Evolutionary conservation across 2,329 filamentous ascomycete species (phyloP).

Genomic region (Drechslera avenae): DNA sequence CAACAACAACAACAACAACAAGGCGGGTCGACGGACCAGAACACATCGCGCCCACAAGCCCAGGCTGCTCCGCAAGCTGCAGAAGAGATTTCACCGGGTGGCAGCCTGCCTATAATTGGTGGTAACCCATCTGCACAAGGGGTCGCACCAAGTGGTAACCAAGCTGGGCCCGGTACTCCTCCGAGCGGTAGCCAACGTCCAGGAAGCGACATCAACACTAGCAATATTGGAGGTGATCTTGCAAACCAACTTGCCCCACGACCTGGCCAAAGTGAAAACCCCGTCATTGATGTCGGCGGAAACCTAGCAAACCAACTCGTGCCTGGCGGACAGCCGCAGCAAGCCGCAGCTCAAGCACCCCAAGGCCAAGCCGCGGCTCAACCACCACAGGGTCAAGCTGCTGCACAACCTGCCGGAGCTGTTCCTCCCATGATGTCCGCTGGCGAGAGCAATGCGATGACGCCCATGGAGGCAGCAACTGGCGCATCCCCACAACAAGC

Average conservation of each 20-base stretch:
- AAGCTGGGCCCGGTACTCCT: background rate
- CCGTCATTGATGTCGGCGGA: constrained; percentile 7
- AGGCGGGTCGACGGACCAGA: constrained; percentile 14
- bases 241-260: constrained; percentile 7
- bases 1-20: no score
- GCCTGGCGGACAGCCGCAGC: constrained; percentile 9
- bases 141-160: no score
- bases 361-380: constrained; percentile 5
- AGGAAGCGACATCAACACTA: constrained; percentile 10
- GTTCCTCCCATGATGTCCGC: constrained; percentile 13
- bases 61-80: constrained; percentile 3
- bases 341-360: constrained; percentile 9
- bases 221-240: constrained; percentile 2
- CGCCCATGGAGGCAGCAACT: constrained; percentile 21
- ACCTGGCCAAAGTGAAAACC: background rate
- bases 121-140: no score
- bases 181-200: background rate
- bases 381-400: background rate
- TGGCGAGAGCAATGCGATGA: constrained; percentile 11
- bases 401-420: constrained; percentile 8
- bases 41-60: constrained; percentile 8
- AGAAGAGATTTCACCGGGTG: background rate
- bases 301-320: constrained; percentile 14
- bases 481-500: constrained; percentile 21
- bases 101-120: no score